A percentile compares a stretch with the other conserved stretches of the same genome.
Evolutionary conservation across 768 basidiomycete genomes (phyloP).

Genomic region (Boletus vermiculosoides): DNA sequence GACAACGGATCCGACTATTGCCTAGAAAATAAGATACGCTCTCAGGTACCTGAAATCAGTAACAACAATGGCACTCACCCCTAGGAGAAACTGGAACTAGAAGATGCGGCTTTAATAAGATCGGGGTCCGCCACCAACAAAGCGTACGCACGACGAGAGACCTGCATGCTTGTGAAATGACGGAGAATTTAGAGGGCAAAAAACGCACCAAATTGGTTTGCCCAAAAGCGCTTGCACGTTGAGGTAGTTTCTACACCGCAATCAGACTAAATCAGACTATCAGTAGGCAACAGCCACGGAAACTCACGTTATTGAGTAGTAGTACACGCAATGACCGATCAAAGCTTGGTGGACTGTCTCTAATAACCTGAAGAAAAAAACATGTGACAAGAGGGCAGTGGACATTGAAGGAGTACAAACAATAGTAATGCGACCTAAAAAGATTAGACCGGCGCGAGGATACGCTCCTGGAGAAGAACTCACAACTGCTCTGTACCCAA

Average conservation of each 20-base stretch:
- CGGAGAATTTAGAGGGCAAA: background rate
- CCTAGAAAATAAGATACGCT: conserved; percentile 31
- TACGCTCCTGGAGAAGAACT: conserved; percentile 24
- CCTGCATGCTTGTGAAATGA: conserved; percentile 36
- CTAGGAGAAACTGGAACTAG: conserved; percentile 46
- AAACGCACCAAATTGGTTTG: conserved; percentile 45
- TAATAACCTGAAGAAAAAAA: conserved; percentile 38
- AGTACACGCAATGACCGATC: conserved; percentile 53
- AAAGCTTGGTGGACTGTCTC: conserved; percentile 50
- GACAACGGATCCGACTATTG: conserved; percentile 52
- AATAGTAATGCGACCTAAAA: conserved; percentile 34
- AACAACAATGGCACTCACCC: conserved; percentile 26
- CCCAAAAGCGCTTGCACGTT: conserved; percentile 37
- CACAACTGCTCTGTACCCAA: conserved; percentile 50
- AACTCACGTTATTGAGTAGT: conserved; percentile 52
- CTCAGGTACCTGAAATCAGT: conserved; percentile 2
- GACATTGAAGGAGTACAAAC: conserved; percentile 21
- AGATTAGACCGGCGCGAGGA: background rate
- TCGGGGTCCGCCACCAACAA: conserved; percentile 4
- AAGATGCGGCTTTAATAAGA: background rate
- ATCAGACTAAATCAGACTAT: conserved; percentile 12
- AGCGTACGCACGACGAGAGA: conserved; percentile 45
- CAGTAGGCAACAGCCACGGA: background rate
- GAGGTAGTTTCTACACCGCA: conserved; percentile 38
- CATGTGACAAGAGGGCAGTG: background rate